Base-by-base conservation (phyloP, 352 stramenopile genomes). In the Pythium chondricola region DNA sequence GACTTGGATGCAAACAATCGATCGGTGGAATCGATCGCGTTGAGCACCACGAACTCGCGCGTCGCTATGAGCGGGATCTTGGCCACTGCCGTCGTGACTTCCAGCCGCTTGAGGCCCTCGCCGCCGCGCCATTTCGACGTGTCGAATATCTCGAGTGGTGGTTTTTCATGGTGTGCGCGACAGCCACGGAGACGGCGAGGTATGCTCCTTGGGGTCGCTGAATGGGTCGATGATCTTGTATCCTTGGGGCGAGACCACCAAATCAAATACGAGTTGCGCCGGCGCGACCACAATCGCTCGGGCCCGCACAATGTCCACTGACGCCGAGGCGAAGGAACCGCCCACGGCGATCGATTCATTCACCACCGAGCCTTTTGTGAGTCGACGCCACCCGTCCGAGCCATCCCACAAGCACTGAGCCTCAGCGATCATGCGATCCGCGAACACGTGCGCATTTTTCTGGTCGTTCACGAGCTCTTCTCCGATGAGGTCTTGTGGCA, bases 161-260 rank as follows among this genome's bases (percentile, higher is more conserved):
- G 38, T 41, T 67, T 67, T 13, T 39, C 50, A 32, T 55, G 52
- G 45, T n/a, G n/a, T n/a, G n/a, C n/a, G n/a, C n/a, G n/a, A n/a
- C n/a, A n/a, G n/a, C n/a, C n/a, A n/a, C n/a, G n/a, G n/a, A n/a
- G n/a, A n/a, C n/a, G n/a, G n/a, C n/a, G n/a, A n/a, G n/a, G n/a
- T n/a, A n/a, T n/a, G n/a, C n/a, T 71, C 63, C 0, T 59, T 45
- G 4, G 58, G 43, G 42, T 65, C 52, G 43, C 48, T 71, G 20
- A 48, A 45, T 21, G 63, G 63, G 40, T 71, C 63, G 40, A 71
- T 71, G 30, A 71, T 37, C 48, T 65, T 30, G 55, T 65, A 68
- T 7, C 63, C 63, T 3, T 52, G 18, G 0, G 54, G 39, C 18
- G 63, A 56, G n/a, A 63, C 48, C 8, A 71, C 45, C 38, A 56